Conservation (phyloP, 2,329 filamentous ascomycete genomes). For the Aspergillus phoenicis region DNA sequence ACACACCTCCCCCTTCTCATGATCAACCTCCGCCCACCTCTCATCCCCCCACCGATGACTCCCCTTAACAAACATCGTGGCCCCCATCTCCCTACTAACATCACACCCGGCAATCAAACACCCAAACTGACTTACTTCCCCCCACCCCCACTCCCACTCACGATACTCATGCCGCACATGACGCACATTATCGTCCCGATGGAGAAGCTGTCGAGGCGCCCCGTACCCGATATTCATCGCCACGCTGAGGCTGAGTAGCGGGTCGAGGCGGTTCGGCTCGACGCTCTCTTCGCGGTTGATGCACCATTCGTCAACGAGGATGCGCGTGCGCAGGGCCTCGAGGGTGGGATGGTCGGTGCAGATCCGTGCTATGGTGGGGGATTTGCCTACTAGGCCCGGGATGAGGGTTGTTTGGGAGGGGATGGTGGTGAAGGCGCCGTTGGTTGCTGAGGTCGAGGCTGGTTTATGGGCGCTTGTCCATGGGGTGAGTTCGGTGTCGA, state of each 20-base stretch:
- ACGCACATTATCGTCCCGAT: constrained; percentile 38
- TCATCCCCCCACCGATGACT: constrained; percentile 36
- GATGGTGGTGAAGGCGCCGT: constrained; percentile 24
- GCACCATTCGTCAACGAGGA: constrained; percentile 29
- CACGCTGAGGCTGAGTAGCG: constrained; percentile 33
- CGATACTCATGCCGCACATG: constrained; percentile 25
- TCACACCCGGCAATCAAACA: constrained; percentile 33
- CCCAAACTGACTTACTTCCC: constrained; percentile 28
- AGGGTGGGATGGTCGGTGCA: constrained; percentile 25
- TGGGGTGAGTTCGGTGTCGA: constrained; percentile 24
- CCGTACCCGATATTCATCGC: constrained; percentile 33
- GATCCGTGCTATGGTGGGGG: constrained; percentile 27
- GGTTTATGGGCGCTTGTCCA: constrained; percentile 11
- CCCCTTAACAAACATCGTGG: constrained; percentile 38
- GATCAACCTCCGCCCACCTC: constrained; percentile 20
- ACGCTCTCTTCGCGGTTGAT: constrained; percentile 25
- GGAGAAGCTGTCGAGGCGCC: constrained; percentile 33
- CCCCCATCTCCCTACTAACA: constrained; percentile 34
- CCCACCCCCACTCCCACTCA: constrained; percentile 13
- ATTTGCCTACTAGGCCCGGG: constrained; percentile 35
- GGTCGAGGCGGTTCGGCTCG: constrained; percentile 26
- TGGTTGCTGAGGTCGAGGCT: constrained; percentile 4
- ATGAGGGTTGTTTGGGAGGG: constrained; percentile 30
- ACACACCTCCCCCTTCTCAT: constrained; percentile 31
- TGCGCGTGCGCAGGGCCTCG: constrained; percentile 26